Evolutionary conservation across 179 eudicot species (phyloP), one percentile per base, ranked within the genome.

Genomic region (Spinacia oleracea): DNA sequence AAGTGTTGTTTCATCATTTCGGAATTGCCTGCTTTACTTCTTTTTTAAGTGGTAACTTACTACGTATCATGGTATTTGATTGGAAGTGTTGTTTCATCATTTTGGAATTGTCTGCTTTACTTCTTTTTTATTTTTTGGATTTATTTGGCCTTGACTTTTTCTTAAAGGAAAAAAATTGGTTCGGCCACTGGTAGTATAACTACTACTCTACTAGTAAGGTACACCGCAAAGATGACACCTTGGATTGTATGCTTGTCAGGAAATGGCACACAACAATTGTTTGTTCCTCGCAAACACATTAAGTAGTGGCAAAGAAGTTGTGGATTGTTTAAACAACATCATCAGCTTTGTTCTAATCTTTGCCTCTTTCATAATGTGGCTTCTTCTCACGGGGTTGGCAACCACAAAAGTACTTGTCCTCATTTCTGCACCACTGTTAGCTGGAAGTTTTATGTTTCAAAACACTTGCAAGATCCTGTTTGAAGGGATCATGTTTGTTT

Each of bases 401-500:
- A 73, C 75, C 9, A 66, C 74, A 32, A 66, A 46, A 9, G 73
- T 77, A 18, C 68, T 81, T 0, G 80, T 77, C 42, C 68, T 72
- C 68, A 20, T 81, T 1, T 67, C 68, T 23, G 72, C 80, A 16
- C 80, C 84, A 12, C 32, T 76, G 25, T 29, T 81, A 23, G 80
- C 80, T 32, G 59, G 70, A 16, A 76, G 73, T 18, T 77, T 81
- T 23, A 45, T 81, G 31, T 81, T 81, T 40, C 80, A 80, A 20
- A 80, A 81, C 10, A 51, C 83, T 21, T 59, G 72, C 65, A 64
- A 71, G 70, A 62, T 32, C 60, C 31, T 81, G 23, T 77, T 81
- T 72, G 73, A 80, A 75, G 84, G 84, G 14, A 62, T 82, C 59
- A 68, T 82, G 59, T 82, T 82, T 21, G 66, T 72, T 2, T 82